A percentile compares a stretch with the other conserved stretches of the same genome.
Evolutionary conservation across 2,329 filamentous ascomycete genomes (phyloP).

Genomic region (Westerdykella ornata): DNA sequence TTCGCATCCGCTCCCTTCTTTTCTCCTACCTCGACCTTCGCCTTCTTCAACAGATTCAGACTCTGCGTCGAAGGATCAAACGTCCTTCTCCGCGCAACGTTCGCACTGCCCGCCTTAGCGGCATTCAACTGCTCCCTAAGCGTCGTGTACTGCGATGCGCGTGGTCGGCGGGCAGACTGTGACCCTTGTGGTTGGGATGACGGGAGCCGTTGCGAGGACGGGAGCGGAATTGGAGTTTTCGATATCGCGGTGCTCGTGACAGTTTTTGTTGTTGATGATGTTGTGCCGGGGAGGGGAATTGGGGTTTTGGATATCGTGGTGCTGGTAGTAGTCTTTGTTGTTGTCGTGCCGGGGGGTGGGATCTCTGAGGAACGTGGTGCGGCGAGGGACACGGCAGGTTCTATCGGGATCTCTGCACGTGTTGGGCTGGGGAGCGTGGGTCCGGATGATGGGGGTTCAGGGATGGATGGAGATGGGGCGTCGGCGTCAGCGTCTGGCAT

Average conservation of each 20-base stretch:
- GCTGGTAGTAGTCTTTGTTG: no score
- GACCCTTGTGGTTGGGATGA: background rate
- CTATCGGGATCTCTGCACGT: slow-evolving; percentile 4
- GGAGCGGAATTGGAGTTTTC: slow-evolving; percentile 6
- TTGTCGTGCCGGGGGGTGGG: background rate
- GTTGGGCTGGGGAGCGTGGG: slow-evolving; percentile 4
- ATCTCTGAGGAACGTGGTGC: slow-evolving; percentile 5
- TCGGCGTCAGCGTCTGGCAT: slow-evolving; percentile 4
- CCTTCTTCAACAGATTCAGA: slow-evolving; percentile 5
- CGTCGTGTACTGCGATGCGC: slow-evolving; percentile 5
- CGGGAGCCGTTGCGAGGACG: slow-evolving; percentile 2
- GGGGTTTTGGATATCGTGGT: slow-evolving; percentile 5
- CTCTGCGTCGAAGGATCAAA: slow-evolving; percentile 8
- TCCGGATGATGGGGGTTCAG: slow-evolving; percentile 6
- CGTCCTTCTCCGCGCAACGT: background rate
- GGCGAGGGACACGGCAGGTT: slow-evolving; percentile 5
- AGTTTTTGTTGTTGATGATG: no score
- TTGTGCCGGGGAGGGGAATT: slow-evolving; percentile 1
- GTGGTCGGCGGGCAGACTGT: background rate
- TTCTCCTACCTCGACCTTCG: background rate
- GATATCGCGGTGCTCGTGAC: no score
- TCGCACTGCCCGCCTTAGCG: background rate
- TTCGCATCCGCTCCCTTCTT: slow-evolving; percentile 1
- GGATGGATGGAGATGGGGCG: background rate
- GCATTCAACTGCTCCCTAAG: slow-evolving; percentile 5